Conservation (phyloP, 805 yeast genomes). For the Yamadazyma kitorensis region DNA sequence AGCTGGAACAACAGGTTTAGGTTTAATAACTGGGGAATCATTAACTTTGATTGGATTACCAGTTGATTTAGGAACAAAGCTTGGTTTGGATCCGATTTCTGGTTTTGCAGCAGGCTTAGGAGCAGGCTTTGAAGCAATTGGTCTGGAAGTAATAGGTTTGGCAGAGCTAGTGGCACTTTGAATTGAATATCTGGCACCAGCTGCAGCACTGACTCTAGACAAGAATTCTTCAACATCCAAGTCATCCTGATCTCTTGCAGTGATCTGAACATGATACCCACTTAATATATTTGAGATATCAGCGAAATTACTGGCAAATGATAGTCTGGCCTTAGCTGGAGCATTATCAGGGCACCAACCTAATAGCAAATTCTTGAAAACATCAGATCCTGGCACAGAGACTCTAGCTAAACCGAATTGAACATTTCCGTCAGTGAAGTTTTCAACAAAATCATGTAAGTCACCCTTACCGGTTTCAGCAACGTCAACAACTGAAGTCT, state of each 20-base stretch:
- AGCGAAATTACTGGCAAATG: constrained; percentile 75
- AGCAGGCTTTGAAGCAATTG: constrained; percentile 27
- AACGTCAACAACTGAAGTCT: constrained; percentile 47
- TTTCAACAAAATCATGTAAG: constrained; percentile 72
- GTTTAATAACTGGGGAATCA: constrained; percentile 9
- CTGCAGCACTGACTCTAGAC: constrained; percentile 78
- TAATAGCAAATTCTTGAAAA: constrained; percentile 74
- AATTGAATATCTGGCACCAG: constrained; percentile 82
- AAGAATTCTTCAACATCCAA: constrained; percentile 75
- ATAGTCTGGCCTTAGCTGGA: constrained; percentile 70
- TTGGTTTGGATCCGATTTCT: constrained; percentile 14
- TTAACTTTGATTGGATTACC: constrained; percentile 38
- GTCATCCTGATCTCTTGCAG: constrained; percentile 94
- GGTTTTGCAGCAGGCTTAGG: constrained; percentile 22
- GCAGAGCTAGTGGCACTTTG: constrained; percentile 17
- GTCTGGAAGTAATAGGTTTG: constrained; percentile 25
- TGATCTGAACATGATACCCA: constrained; percentile 93
- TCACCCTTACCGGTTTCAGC: constrained; percentile 57
- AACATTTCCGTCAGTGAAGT: constrained; percentile 82
- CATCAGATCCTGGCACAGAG: constrained; percentile 87
- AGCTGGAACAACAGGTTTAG: constrained; percentile 12
- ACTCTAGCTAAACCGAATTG: constrained; percentile 90
- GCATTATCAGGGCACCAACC: constrained; percentile 99
- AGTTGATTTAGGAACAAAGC: constrained; percentile 33
- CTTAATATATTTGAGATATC: constrained; percentile 65